Evolutionary conservation across 305 asterid species (phyloP).

Genomic region (Ilex paraguariensis): DNA sequence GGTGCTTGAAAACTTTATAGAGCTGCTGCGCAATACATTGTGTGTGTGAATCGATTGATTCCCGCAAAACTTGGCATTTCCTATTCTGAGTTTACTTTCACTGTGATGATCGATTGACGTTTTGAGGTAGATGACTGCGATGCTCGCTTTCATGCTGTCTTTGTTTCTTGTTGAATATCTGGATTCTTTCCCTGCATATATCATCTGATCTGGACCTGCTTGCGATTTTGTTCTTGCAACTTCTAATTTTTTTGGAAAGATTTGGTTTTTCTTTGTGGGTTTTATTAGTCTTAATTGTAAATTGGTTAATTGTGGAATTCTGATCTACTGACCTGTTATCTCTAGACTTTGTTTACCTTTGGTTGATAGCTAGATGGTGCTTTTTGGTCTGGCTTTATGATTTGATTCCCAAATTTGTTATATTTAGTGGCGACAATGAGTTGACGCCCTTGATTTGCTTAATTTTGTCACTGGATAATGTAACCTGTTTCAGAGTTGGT

Average conservation of each 20-base stretch:
- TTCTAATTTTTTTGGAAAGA: no score
- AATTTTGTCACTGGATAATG: not conserved
- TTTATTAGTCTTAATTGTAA: no score
- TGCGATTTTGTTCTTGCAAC: no score
- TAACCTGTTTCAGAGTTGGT: not conserved
- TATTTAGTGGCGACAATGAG: no score
- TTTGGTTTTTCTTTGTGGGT: no score
- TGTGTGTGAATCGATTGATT: slow-evolving; percentile 14
- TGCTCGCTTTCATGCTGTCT: not conserved
- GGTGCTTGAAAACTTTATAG: slow-evolving; percentile 33
- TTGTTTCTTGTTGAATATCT: not conserved
- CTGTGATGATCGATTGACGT: not conserved
- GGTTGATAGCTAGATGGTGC: no score
- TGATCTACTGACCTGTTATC: no score
- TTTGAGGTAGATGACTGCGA: not conserved
- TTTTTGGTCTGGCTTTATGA: no score
- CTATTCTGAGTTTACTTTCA: slow-evolving; percentile 6
- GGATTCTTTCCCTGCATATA: not conserved
- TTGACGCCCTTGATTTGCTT: not conserved
- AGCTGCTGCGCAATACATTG: slow-evolving; percentile 34
- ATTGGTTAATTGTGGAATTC: no score
- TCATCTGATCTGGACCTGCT: no score
- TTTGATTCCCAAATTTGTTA: no score
- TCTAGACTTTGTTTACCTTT: no score
- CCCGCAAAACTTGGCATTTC: slow-evolving; percentile 12